phyloP scores from a whole-genome alignment of 768 basidiomycete genomes.

The Calocybe gangraenosa region DNA sequence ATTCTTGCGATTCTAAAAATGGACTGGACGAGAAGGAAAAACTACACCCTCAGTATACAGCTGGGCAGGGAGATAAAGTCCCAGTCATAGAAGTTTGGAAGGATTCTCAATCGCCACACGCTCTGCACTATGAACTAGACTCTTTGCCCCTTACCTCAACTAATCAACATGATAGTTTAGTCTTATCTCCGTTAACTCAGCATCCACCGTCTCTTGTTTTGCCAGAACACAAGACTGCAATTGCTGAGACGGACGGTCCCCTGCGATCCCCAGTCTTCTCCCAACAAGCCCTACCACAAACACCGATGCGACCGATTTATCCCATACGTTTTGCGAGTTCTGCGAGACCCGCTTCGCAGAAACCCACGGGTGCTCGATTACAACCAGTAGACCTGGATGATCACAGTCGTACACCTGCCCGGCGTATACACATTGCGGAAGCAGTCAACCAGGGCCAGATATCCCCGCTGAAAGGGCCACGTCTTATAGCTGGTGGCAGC shows the following conservation, averaged over 20 bases:
- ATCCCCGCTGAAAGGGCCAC: slow-evolving; percentile 43
- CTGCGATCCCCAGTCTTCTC: slow-evolving; percentile 13
- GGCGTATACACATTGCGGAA: slow-evolving; percentile 54
- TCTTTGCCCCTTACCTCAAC: slow-evolving; percentile 61
- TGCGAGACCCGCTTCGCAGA: slow-evolving; percentile 11
- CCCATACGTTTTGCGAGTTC: slow-evolving; percentile 20
- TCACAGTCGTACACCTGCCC: slow-evolving; percentile 53
- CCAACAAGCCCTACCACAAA: slow-evolving; percentile 15
- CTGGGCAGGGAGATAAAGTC: background rate
- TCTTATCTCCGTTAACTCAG: slow-evolving; percentile 19
- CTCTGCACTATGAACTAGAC: slow-evolving; percentile 37
- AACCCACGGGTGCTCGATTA: slow-evolving; percentile 30
- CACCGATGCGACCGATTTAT: slow-evolving; percentile 14
- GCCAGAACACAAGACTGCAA: background rate
- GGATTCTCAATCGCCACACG: slow-evolving; percentile 11
- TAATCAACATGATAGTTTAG: slow-evolving; percentile 33
- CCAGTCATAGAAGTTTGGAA: background rate
- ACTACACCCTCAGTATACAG: too few relatives aligned
- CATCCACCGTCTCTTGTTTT: background rate
- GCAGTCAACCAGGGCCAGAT: slow-evolving; percentile 46
- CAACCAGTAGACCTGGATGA: slow-evolving; percentile 29
- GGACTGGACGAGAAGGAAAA: too few relatives aligned
- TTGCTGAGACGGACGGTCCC: background rate
- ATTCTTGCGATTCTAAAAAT: too few relatives aligned
- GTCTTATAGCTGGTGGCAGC: slow-evolving; percentile 24